phyloP scores from a whole-genome alignment of 768 basidiomycete species.

The Leucocoprinus birnbaumii region DNA sequence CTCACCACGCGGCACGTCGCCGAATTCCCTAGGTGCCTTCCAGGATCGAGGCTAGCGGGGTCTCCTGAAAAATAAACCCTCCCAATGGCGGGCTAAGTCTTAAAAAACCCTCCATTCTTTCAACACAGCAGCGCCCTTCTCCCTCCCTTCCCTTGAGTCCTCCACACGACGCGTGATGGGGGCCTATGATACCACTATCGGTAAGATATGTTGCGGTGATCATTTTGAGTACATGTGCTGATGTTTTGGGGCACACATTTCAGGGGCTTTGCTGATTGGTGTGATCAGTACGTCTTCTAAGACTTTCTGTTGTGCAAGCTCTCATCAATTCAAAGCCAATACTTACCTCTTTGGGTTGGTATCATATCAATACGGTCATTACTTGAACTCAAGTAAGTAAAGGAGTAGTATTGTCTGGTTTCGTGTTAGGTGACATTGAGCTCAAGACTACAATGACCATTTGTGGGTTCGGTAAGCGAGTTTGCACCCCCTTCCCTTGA shows the following conservation, averaged over 20 bases:
- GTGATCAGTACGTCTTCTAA: constrained; percentile 18
- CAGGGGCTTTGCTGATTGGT: constrained; percentile 21
- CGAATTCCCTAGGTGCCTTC: too few species aligned
- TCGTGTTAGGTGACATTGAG: background rate
- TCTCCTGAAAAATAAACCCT: background rate
- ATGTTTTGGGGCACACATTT: background rate
- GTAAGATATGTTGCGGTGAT: constrained; percentile 6
- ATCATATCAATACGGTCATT: constrained; percentile 14
- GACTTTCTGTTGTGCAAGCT: too few species aligned
- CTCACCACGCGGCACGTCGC: too few species aligned
- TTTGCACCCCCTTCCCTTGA: background rate
- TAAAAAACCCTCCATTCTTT: background rate
- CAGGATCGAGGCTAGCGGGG: too few species aligned
- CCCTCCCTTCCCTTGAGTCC: background rate
- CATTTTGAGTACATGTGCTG: background rate
- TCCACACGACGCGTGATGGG: background rate
- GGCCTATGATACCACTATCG: constrained; percentile 11
- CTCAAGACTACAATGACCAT: background rate
- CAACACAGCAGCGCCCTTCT: background rate
- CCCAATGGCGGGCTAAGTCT: background rate
- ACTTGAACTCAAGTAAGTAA: constrained; percentile 12
- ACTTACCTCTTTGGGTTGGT: constrained; percentile 17
- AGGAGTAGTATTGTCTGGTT: too few species aligned
- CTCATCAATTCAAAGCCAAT: constrained; percentile 11
- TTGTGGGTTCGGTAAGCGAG: background rate